Percentiles rank a stretch among this genome's conserved stretches.
Evolutionary conservation across 176 grass and related monocot genomes (phyloP).

Genomic region (Cenchrus americanus): DNA sequence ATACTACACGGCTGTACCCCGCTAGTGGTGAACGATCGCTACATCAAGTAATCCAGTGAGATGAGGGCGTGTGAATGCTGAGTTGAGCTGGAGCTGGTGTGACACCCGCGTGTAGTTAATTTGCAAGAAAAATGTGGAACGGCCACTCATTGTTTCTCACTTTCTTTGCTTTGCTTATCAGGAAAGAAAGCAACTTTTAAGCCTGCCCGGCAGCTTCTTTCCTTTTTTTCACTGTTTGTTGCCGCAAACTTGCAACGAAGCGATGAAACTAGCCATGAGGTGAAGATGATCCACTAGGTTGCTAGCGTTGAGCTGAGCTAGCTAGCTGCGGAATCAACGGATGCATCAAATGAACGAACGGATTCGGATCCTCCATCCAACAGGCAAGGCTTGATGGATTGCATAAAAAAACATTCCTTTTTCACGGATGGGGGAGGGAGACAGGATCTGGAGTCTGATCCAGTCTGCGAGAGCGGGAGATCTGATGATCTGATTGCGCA

Average conservation of each 20-base stretch:
- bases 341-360: neutral
- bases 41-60: neutral
- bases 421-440: neutral
- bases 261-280: neutral
- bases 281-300: too few relatives aligned
- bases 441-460: neutral
- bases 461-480: neutral
- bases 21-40: neutral
- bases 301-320: neutral
- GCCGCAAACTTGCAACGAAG: neutral
- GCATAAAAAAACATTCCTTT: neutral
- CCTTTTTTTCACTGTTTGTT: neutral
- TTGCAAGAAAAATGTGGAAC: neutral
- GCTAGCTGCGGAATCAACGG: neutral
- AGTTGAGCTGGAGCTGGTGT: conserved; percentile 5
- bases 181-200: conserved; percentile 4
- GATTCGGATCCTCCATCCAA: neutral
- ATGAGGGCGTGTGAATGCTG: neutral
- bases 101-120: neutral
- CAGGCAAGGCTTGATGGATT: neutral
- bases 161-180: conserved; percentile 27
- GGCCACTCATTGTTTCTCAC: neutral
- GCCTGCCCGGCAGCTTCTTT: neutral
- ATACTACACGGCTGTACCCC: neutral
- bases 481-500: conserved; percentile 10